Base-by-base conservation (phyloP, 148 eudicot genomes). In the Amaranthus cruentus region DNA sequence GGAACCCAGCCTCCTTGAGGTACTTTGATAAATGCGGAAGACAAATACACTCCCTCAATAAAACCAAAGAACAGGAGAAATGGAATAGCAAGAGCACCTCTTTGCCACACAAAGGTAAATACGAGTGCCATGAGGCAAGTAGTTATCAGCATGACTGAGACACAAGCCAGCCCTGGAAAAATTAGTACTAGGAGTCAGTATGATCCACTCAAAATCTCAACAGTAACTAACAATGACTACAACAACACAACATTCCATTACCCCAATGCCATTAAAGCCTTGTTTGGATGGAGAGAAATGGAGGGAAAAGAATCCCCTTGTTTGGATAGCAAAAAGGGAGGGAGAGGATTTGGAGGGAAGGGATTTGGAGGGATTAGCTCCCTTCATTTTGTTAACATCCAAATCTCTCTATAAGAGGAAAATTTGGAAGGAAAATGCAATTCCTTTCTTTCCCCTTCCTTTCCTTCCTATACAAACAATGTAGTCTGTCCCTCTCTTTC, bases 1-100 rank as follows among this genome's bases (percentile, higher is more conserved):
- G 98, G 94, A 69, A 94, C 93, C 98, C 98, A 94, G 43, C 98
- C 98, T 50, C 98, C 98, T 79, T 94, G 96, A 71, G 91, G 96
- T 56, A 94, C 89, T 80, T 94, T 91, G 6, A 72, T 85, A 55
- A 87, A 62, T 64, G 98, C 97, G 59, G 97, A 80, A 62, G 91
- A 87, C 46, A 94, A 82, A 81, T 85, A 94, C 18, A 84, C 71
- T 44, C 82, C 89, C 80, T 94, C 98, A 6, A 94, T 81, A 50
- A 84, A 77, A 79, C 93, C 88, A 69, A 89, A 94, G 56, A 89
- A 73, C 52, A 87, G 66, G 77, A 91, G 87, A 80, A 94, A 94
- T 43, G 85, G 81, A 74, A 79, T 72, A n/a, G 88, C 96, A 42
- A 91, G 63, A 15, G 75, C 9, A 18, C 79, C 87, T 63, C 69